Evolutionary conservation across 2,329 filamentous ascomycete genomes (phyloP).

Genomic region (Venturia nashicola): DNA sequence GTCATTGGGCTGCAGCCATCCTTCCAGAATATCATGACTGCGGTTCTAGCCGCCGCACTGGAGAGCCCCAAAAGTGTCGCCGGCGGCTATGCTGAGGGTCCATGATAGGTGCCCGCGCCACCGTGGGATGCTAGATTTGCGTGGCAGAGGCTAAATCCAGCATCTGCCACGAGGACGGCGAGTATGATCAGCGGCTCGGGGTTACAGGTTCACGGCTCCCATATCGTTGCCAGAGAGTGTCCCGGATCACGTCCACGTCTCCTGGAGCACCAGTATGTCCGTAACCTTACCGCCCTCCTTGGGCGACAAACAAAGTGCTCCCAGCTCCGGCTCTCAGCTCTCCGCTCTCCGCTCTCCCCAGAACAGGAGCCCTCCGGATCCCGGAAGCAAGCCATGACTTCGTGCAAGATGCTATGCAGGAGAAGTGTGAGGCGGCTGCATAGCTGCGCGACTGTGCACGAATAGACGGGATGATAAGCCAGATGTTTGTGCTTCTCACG

Average conservation of each 20-base stretch:
- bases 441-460: not conserved
- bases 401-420: not conserved
- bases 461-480: not conserved
- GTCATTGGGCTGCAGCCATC: slow-evolving; percentile 1
- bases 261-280: not conserved
- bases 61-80: not conserved
- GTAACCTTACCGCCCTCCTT: not conserved
- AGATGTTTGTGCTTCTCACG: not conserved
- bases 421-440: not conserved
- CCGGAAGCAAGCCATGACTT: not conserved
- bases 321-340: too few relatives aligned
- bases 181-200: not conserved
- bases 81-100: not conserved
- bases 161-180: not conserved
- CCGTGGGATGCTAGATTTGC: not conserved
- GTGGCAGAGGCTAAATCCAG: not conserved
- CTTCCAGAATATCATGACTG: slow-evolving; percentile 1
- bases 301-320: not conserved
- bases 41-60: not conserved
- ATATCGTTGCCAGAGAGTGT: not conserved
- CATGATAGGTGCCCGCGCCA: not conserved
- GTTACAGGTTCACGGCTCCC: not conserved
- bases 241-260: too few relatives aligned
- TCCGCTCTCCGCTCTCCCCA: too few relatives aligned
- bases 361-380: not conserved